Percentiles rank a stretch among this genome's conserved stretches.
These are phyloP conservation scores for Dissophora ornata DNA, from an alignment of 192 early-diverging fungal species.

Conservation along the genomic window DNA sequence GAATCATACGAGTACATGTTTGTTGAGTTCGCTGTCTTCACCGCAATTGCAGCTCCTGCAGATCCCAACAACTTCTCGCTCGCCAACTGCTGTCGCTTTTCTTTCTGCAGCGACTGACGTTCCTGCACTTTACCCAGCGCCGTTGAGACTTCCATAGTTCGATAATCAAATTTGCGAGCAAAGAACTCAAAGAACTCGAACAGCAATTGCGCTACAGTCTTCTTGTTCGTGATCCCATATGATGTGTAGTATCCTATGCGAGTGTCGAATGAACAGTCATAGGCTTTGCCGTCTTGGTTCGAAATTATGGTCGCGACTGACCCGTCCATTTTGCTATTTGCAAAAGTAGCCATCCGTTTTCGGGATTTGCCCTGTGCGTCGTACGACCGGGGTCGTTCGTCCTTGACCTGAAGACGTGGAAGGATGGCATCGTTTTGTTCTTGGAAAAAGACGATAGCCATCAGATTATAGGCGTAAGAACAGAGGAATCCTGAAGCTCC, in stretches of 20 bases:
- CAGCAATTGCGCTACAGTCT: conserved; percentile 21
- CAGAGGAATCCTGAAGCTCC: conserved; percentile 20
- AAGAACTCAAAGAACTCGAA: conserved; percentile 48
- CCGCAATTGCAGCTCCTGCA: not conserved
- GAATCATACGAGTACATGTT: conserved; percentile 7
- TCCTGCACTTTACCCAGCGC: conserved; percentile 17
- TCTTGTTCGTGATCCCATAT: conserved; percentile 26
- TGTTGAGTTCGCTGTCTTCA: not conserved
- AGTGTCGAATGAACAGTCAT: conserved; percentile 31
- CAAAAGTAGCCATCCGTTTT: not conserved
- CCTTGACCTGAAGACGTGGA: conserved; percentile 35
- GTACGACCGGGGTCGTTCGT: not conserved
- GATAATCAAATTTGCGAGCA: conserved; percentile 36
- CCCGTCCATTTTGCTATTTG: not conserved
- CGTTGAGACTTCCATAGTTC: conserved; percentile 35
- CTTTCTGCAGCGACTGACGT: not conserved
- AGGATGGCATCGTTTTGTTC: conserved; percentile 20
- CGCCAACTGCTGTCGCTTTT: conserved; percentile 4
- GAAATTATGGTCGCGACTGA: not conserved
- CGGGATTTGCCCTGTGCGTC: conserved; percentile 7
- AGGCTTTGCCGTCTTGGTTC: conserved; percentile 17
- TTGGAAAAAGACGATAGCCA: conserved; percentile 50
- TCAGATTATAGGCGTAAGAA: conserved; percentile 47
- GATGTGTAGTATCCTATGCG: conserved; percentile 11
- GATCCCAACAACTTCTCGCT: not conserved